Evolutionary conservation across 2,329 filamentous ascomycete genomes (phyloP).

Genomic region (Thelonectria discophora): DNA sequence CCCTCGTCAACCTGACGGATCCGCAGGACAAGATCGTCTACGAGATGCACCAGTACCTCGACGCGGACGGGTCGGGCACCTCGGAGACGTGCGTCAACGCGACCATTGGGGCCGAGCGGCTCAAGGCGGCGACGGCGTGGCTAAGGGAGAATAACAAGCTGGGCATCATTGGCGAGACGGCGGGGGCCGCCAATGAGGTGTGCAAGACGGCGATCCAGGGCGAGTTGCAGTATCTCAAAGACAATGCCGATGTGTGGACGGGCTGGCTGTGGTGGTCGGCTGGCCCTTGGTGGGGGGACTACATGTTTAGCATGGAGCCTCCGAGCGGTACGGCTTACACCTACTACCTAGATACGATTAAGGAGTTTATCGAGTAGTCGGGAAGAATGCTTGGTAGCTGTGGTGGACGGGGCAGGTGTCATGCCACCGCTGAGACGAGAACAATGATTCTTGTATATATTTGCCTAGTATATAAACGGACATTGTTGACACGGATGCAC

Average conservation of each 20-base stretch:
- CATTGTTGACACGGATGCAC: no score
- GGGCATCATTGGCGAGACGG: constrained; percentile 66
- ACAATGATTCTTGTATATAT: no score
- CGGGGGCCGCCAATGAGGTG: constrained; percentile 60
- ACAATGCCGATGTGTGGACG: constrained; percentile 66
- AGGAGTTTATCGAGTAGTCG: constrained; percentile 2
- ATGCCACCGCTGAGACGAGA: no score
- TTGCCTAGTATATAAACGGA: no score
- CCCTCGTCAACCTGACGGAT: constrained; percentile 57
- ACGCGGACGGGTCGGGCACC: constrained; percentile 63
- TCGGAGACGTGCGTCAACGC: constrained; percentile 55
- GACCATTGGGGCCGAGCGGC: constrained; percentile 59
- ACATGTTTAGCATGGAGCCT: constrained; percentile 59
- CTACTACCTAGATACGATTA: constrained; percentile 24
- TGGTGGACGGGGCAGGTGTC: no score
- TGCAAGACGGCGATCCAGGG: constrained; percentile 62
- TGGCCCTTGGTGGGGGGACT: constrained; percentile 67
- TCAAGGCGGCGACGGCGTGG: constrained; percentile 62
- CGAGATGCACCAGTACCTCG: constrained; percentile 70
- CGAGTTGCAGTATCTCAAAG: constrained; percentile 61
- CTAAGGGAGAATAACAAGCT: constrained; percentile 63
- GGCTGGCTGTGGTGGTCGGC: constrained; percentile 67
- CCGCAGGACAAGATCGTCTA: constrained; percentile 61
- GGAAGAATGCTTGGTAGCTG: neutral
- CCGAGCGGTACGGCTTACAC: constrained; percentile 52